Evolutionary conservation across 495 filamentous ascomycete genomes (phyloP).

Genomic region (Aspergillus avenaceus): DNA sequence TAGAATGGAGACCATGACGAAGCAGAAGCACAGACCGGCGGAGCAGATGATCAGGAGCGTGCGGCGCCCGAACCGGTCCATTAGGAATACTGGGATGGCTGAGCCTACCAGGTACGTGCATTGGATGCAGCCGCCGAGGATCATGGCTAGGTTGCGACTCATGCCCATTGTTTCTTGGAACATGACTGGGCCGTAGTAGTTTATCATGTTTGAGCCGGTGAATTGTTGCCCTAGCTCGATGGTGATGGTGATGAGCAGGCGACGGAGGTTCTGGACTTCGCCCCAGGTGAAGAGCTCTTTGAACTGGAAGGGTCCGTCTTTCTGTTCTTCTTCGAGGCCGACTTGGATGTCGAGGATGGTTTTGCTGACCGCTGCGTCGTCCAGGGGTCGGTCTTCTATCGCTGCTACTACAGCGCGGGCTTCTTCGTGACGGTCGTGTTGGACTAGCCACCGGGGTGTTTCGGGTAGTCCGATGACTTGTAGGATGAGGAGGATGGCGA

Average conservation of each 20-base stretch:
- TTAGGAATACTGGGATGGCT: conserved; percentile 32
- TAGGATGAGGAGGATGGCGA: conserved; percentile 50
- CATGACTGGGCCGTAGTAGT: conserved; percentile 41
- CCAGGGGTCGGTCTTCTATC: conserved; percentile 13
- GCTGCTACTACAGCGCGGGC: conserved; percentile 28
- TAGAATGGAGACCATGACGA: conserved; percentile 27
- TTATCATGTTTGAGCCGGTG: conserved; percentile 53
- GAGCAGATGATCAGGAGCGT: conserved; percentile 45
- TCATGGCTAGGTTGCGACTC: conserved; percentile 44
- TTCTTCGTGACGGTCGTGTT: conserved; percentile 47
- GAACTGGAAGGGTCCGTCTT: conserved; percentile 34
- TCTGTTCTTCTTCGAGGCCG: conserved; percentile 32
- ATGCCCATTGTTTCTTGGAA: conserved; percentile 51
- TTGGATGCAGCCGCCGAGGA: conserved; percentile 48
- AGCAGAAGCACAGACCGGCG: conserved; percentile 42
- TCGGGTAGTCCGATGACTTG: conserved; percentile 63
- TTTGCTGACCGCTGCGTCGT: conserved; percentile 13
- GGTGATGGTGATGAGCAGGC: conserved; percentile 31
- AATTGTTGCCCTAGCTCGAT: conserved; percentile 37
- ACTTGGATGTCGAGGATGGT: conserved; percentile 30
- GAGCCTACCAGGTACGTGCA: conserved; percentile 34
- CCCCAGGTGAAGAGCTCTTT: conserved; percentile 34
- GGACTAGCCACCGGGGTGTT: conserved; percentile 52
- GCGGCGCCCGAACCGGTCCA: conserved; percentile 51
- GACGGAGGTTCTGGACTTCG: conserved; percentile 35